Conservation (phyloP, 805 yeast genomes). For the Wickerhamomyces ciferrii region DNA sequence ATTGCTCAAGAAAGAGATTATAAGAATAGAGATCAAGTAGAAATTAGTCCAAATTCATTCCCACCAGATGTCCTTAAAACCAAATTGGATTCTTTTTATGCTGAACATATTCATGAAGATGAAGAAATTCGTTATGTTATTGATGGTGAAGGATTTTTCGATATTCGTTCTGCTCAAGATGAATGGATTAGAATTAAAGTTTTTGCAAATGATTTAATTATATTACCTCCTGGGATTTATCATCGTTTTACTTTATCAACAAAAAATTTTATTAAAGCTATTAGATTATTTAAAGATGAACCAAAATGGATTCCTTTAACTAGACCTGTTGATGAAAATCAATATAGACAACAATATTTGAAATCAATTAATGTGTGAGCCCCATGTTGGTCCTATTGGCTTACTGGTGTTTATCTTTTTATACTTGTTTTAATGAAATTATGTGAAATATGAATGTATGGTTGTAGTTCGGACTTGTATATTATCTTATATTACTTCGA, state of each 20-base stretch:
- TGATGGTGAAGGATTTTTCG: slow-evolving; percentile 91
- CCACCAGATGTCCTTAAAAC: slow-evolving; percentile 58
- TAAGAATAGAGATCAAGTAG: slow-evolving; percentile 73
- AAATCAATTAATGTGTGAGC: slow-evolving; percentile 3
- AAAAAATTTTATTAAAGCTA: slow-evolving; percentile 62
- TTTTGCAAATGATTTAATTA: slow-evolving; percentile 55
- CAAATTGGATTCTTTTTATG: slow-evolving; percentile 66
- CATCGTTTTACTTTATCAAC: slow-evolving; percentile 83
- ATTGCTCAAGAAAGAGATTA: slow-evolving; percentile 70
- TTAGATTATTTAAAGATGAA: slow-evolving; percentile 85
- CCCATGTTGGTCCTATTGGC: too few species aligned
- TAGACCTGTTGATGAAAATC: slow-evolving; percentile 53
- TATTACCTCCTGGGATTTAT: slow-evolving; percentile 89
- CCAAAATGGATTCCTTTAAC: slow-evolving; percentile 93
- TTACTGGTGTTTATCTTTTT: too few species aligned
- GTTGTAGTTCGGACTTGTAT: too few species aligned
- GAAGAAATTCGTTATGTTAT: slow-evolving; percentile 90
- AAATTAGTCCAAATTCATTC: slow-evolving; percentile 54
- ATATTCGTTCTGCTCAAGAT: slow-evolving; percentile 60
- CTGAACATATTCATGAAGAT: slow-evolving; percentile 92
- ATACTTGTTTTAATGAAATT: too few species aligned
- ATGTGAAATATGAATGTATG: too few species aligned
- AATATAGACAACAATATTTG: slow-evolving; percentile 41
- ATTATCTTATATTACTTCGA: too few species aligned
- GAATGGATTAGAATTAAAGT: slow-evolving; percentile 77